Evolutionary conservation across 2,329 filamentous ascomycete species (phyloP), one percentile per base, ranked within the genome.

Genomic region (Chaetomiaceae sp.): DNA sequence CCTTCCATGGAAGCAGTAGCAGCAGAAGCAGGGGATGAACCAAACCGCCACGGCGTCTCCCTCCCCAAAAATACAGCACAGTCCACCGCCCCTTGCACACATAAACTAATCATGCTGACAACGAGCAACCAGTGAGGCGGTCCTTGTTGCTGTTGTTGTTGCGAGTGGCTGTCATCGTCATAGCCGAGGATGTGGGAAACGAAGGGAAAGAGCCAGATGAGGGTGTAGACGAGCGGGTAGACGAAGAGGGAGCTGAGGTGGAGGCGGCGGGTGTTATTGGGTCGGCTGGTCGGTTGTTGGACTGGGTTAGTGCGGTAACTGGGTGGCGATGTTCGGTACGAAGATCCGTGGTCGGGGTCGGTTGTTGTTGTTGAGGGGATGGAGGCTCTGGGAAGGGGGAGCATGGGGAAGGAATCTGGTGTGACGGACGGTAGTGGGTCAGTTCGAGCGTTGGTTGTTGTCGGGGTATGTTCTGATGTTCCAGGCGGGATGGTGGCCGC

Each of bases 221-320:
- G 68, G 19, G 88, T 75, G 68, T 92, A 91, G 4, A 87, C 78
- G 17, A 85, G 66, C 0, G 88, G 88, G 66, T 92, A 92, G 44
- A 90, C 82, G 69, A 91, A 89, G 17, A 91, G 75, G 27, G 87
- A 78, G 29, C 85, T 80, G 2, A 91, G 75, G 63, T 91, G 87
- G n/a, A n/a, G n/a, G 9, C 84, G 79, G 40, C 80, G 78, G 54
- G 88, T 84, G 54, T 78, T 80, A 15, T 77, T 71, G n/a, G n/a
- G n/a, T 12, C 82, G 7, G 77, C 8, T 77, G 66, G 42, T 67
- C 64, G 19, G 23, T 15, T 40, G 46, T 6, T 40, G 38, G 19
- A 15, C 22, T 27, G 43, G 11, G 19, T n/a, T 22, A 19, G 19
- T 11, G 20, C 23, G n/a, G 45, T 47, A 15, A 8, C 20, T 15